These are phyloP conservation scores for Pichia californica DNA, from an alignment of 805 yeast species.

Conservation along the genomic window DNA sequence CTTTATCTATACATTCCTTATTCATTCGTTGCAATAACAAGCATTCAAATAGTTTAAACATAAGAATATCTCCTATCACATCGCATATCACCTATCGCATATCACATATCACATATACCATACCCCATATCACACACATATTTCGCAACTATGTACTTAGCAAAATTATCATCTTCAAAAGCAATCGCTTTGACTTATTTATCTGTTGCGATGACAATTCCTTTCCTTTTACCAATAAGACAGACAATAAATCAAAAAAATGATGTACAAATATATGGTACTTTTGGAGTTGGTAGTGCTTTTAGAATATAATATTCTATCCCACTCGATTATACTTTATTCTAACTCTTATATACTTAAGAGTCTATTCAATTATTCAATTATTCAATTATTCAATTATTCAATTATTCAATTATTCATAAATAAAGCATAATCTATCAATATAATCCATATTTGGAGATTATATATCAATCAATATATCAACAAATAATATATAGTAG, in stretches of 20 bases:
- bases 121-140: neutral
- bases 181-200: conserved; percentile 26
- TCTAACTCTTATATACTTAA: too few species aligned
- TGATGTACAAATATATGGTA: conserved; percentile 20
- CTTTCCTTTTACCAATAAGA: conserved; percentile 30
- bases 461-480: too few species aligned
- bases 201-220: conserved; percentile 30
- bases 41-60: too few species aligned
- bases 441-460: too few species aligned
- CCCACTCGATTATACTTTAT: too few species aligned
- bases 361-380: neutral
- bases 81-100: too few species aligned
- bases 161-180: conserved; percentile 9
- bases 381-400: too few species aligned
- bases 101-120: too few species aligned
- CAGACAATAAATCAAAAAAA: conserved; percentile 20
- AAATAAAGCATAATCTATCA: neutral
- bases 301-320: conserved; percentile 25
- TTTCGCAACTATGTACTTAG: too few species aligned
- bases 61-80: neutral
- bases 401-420: neutral
- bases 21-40: too few species aligned
- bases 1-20: too few species aligned
- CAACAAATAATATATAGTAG: too few species aligned
- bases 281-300: conserved; percentile 26